phyloP scores from a whole-genome alignment of 2,329 filamentous ascomycete genomes.

The Stenocarpella maydis region DNA sequence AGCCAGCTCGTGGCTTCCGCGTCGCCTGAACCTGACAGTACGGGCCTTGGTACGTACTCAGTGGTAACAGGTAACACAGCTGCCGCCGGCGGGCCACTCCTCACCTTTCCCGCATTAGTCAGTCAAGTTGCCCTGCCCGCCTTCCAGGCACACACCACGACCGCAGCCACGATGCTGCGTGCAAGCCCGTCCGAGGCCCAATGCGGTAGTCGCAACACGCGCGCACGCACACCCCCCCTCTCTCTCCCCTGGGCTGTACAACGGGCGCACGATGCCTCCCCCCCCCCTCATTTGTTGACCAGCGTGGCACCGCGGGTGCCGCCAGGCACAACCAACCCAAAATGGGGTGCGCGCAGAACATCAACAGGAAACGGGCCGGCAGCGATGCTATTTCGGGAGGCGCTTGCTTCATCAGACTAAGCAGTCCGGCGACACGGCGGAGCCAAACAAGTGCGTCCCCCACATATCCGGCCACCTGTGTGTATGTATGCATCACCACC shows the following conservation, averaged over 20 bases:
- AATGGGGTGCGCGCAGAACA: background rate
- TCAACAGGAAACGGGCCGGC: slow-evolving; percentile 25
- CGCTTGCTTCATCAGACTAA: slow-evolving; percentile 29
- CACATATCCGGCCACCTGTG: slow-evolving; percentile 18
- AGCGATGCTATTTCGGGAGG: slow-evolving; percentile 35
- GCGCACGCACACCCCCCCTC: no score
- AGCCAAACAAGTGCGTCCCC: slow-evolving; percentile 22
- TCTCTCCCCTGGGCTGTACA: no score
- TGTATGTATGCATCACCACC: slow-evolving; percentile 15
- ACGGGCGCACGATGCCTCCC: no score
- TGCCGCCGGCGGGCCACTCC: background rate
- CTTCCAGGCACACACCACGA: no score
- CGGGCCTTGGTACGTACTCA: no score
- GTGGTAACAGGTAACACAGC: no score
- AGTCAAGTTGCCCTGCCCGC: background rate
- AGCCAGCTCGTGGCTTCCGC: slow-evolving; percentile 11
- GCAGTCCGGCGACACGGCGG: slow-evolving; percentile 15
- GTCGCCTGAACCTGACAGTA: slow-evolving; percentile 14
- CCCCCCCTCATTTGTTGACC: background rate
- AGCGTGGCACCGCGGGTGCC: slow-evolving; percentile 22
- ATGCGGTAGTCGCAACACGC: no score
- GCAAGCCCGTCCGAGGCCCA: no score
- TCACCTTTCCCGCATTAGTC: background rate
- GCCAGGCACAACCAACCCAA: slow-evolving; percentile 20
- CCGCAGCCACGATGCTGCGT: no score